These are phyloP conservation scores for Danielia reshetovae DNA, from an alignment of 805 yeast species.

Conservation along the genomic window DNA sequence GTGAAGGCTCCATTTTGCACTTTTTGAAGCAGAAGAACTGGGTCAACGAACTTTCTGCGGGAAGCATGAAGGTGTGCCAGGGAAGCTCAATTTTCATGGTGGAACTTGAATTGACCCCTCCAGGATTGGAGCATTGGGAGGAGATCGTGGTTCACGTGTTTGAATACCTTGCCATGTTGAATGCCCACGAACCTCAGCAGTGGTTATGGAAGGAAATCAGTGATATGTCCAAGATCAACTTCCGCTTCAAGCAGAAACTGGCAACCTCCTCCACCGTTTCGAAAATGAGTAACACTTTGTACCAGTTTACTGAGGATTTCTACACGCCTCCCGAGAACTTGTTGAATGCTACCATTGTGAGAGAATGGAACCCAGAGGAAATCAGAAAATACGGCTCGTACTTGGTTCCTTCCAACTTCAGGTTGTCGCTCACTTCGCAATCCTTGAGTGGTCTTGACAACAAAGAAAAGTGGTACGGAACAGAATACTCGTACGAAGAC, in stretches of 20 bases:
- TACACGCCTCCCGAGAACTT: conserved; percentile 62
- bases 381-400: conserved; percentile 47
- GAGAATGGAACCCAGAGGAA: conserved; percentile 54
- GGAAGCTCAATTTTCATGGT: conserved; percentile 68
- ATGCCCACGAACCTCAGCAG: conserved; percentile 55
- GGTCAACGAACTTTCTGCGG: conserved; percentile 78
- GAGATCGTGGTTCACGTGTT: conserved; percentile 58
- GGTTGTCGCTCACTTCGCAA: conserved; percentile 52
- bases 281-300: conserved; percentile 56
- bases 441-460: conserved; percentile 43
- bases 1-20: conserved; percentile 76
- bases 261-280: conserved; percentile 74
- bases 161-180: conserved; percentile 67
- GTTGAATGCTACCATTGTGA: conserved; percentile 52
- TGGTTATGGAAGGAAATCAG: conserved; percentile 80
- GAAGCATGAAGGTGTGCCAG: conserved; percentile 60
- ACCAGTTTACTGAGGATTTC: conserved; percentile 34
- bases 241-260: conserved; percentile 76
- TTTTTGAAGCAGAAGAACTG: conserved; percentile 66
- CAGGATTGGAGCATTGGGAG: conserved; percentile 63
- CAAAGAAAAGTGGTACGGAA: conserved; percentile 87
- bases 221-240: conserved; percentile 63
- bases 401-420: conserved; percentile 57
- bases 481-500: conserved; percentile 57
- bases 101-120: conserved; percentile 70